Evolutionary conservation across 345 rosid genomes (phyloP).

Genomic region (Mangifera indica): DNA sequence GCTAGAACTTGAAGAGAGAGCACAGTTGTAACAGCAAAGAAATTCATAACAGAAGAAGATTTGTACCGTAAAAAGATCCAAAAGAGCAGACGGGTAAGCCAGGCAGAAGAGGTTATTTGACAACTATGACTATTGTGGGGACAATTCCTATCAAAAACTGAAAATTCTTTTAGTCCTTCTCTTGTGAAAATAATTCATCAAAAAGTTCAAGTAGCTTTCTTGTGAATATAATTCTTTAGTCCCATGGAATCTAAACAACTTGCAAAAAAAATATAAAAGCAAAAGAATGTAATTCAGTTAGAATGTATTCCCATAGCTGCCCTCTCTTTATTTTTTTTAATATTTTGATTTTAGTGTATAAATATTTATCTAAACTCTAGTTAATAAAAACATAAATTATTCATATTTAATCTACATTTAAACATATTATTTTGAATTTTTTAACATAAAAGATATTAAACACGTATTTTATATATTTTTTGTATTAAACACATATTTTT

Average conservation of each 20-base stretch:
- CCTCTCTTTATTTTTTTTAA: too few species aligned
- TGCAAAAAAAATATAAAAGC: conserved; percentile 22
- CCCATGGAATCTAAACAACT: conserved; percentile 24
- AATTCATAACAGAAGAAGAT: background rate
- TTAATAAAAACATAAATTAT: too few species aligned
- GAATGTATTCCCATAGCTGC: background rate
- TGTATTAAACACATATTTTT: too few species aligned
- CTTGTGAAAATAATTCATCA: conserved; percentile 10
- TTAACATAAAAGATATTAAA: too few species aligned
- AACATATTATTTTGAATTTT: too few species aligned
- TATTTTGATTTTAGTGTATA: too few species aligned
- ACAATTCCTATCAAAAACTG: background rate
- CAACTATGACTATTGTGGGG: background rate
- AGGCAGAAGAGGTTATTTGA: background rate
- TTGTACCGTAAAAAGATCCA: background rate
- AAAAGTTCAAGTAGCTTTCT: conserved; percentile 16
- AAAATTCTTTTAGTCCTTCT: conserved; percentile 1
- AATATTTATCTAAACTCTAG: too few species aligned
- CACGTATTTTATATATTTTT: too few species aligned
- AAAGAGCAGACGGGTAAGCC: background rate
- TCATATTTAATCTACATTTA: too few species aligned
- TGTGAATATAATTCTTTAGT: too few species aligned
- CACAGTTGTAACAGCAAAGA: too few species aligned
- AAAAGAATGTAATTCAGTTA: background rate
- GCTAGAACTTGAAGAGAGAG: too few species aligned